Percentiles rank a stretch among this genome's conserved stretches.
These are phyloP conservation scores for Protostelium mycophagum DNA, from an alignment of 78 protist species.

Conservation along the genomic window DNA sequence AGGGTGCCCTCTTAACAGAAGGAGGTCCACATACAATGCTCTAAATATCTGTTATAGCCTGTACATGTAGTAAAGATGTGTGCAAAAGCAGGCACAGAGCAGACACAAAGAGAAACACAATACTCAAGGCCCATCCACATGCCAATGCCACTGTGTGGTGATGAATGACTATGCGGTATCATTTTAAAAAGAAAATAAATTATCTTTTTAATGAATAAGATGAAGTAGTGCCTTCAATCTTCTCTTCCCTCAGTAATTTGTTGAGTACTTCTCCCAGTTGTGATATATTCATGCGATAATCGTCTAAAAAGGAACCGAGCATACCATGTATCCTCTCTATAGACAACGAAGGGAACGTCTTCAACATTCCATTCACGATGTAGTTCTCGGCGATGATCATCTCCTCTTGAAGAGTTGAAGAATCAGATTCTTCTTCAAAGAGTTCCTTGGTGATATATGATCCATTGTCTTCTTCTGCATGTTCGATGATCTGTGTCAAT, in stretches of 20 bases:
- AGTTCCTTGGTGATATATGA: conserved; percentile 3
- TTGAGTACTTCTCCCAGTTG: conserved; percentile 20
- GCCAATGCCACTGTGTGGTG: too few relatives aligned
- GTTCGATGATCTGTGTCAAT: conserved; percentile 7
- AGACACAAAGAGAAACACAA: too few relatives aligned
- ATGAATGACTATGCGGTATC: too few relatives aligned
- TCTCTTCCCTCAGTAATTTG: conserved; percentile 29
- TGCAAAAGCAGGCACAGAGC: too few relatives aligned
- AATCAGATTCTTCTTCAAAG: conserved; percentile 2
- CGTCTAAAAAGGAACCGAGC: conserved; percentile 47
- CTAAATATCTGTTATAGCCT: too few relatives aligned
- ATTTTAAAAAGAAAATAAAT: too few relatives aligned
- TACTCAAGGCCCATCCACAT: too few relatives aligned
- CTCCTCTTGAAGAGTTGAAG: conserved; percentile 30
- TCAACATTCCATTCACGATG: conserved; percentile 59
- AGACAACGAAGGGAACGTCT: conserved; percentile 46
- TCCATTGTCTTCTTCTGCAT: background rate
- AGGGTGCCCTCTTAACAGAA: too few relatives aligned
- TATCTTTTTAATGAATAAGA: background rate
- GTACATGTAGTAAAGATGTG: too few relatives aligned
- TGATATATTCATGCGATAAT: conserved; percentile 8
- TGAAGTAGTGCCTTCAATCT: conserved; percentile 10
- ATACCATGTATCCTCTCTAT: conserved; percentile 57
- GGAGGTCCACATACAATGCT: too few relatives aligned
- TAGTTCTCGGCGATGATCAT: conserved; percentile 28